Base-by-base conservation (phyloP, 1,139 yeast species). In the Nakaseomyces sp. region DNA sequence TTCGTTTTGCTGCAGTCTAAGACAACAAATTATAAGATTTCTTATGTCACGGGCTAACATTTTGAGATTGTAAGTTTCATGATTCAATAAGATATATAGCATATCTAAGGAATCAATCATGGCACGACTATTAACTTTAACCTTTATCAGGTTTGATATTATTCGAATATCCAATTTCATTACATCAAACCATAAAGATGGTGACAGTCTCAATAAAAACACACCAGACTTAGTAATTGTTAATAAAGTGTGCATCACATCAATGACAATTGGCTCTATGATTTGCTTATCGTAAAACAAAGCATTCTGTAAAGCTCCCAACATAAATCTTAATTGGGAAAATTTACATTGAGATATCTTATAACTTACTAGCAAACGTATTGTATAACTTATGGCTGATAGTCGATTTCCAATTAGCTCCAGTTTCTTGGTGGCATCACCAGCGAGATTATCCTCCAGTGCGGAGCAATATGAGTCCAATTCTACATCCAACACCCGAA, bases 401-500 rank as follows among this genome's bases (percentile, higher is more conserved):
- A 78, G 56, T 37, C 83, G 60, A 8, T 61, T 51, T 41, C 71
- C 74, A 6, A 65, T 64, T 2, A 71, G 47, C 1, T 51, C 43
- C 45, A 49, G 58, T 51, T 53, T 55, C 55, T 51, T 57, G 8
- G 24, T 42, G 3, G 42, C 45, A 3, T 50, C 31, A 10, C 48
- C 49, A 5, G 29, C 29, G 15, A 31, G 31, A 7, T 22, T 33
- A 19, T 29, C 39, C 2, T 30, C 37, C 6, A 47, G n/a, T 22
- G 50, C 30, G 33, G 64, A 65, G 29, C 56, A 46, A 50, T 65
- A 74, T 6, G 66, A 52, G 1, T 56, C 52, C 26, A 66, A 59
- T 45, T 79, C 85, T 9, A 57, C 52, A 19, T 66, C 68, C 1
- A 78, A 64, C 29, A 68, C 56, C 3, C 63, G 64, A 16, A 75